Conservation (phyloP, 306 rosid genomes). For the Vicia villosa region DNA sequence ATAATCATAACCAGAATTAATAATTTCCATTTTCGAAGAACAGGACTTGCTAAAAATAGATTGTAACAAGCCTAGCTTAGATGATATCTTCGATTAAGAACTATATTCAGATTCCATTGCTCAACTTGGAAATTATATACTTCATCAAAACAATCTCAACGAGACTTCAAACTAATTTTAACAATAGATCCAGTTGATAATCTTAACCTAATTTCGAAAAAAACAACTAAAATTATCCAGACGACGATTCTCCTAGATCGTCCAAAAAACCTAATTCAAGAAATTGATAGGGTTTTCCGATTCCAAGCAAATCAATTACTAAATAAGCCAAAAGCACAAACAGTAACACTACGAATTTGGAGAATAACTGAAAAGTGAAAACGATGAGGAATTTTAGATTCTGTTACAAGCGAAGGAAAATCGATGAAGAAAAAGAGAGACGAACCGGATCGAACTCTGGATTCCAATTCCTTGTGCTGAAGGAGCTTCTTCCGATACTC, state of each 20-base stretch:
- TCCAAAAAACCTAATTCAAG: background rate
- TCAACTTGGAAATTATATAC: background rate
- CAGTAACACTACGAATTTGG: constrained; percentile 32
- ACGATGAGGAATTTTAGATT: background rate
- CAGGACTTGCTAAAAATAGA: constrained; percentile 8
- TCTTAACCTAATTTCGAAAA: constrained; percentile 34
- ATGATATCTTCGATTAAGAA: constrained; percentile 2
- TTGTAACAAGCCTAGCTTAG: background rate
- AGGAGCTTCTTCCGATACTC: constrained; percentile 84
- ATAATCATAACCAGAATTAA: background rate
- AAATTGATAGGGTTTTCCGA: constrained; percentile 5
- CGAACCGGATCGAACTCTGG: constrained; percentile 86
- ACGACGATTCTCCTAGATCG: background rate
- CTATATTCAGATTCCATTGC: background rate
- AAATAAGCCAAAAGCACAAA: constrained; percentile 13
- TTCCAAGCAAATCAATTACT: background rate
- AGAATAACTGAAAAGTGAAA: constrained; percentile 5
- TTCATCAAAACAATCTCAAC: constrained; percentile 1
- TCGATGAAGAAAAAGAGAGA: constrained; percentile 20
- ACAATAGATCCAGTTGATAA: constrained; percentile 37
- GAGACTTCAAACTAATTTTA: background rate
- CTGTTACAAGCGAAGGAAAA: background rate
- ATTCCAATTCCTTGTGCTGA: constrained; percentile 86
- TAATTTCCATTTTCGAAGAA: background rate
- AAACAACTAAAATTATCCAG: background rate